Percentiles rank a stretch among this genome's conserved stretches.
Evolutionary conservation across 345 rosid genomes (phyloP).

Genomic region (Mercurialis annua): DNA sequence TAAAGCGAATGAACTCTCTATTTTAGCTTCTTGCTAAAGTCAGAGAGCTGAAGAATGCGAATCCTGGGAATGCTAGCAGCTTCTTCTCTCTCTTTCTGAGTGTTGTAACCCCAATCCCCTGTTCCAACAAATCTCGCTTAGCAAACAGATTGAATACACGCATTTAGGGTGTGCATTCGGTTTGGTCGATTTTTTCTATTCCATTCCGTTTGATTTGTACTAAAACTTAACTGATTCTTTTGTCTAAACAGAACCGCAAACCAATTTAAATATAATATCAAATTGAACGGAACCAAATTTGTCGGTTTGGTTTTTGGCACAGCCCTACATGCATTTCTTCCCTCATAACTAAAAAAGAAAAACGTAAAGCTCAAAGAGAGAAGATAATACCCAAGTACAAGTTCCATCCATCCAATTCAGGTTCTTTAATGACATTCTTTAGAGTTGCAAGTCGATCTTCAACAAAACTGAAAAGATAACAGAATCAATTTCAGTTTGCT

Average conservation of each 20-base stretch:
- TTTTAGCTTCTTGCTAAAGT: slow-evolving; percentile 75
- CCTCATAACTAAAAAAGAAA: neutral
- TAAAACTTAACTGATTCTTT: too few species aligned
- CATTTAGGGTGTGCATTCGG: neutral
- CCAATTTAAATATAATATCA: too few species aligned
- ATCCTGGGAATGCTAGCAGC: slow-evolving; percentile 70
- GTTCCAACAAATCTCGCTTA: slow-evolving; percentile 21
- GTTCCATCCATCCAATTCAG: slow-evolving; percentile 80
- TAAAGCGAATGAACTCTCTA: slow-evolving; percentile 21
- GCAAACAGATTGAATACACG: neutral
- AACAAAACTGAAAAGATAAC: slow-evolving; percentile 56
- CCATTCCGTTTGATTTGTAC: too few species aligned
- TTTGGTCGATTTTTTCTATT: too few species aligned
- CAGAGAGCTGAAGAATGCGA: slow-evolving; percentile 65
- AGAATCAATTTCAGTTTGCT: slow-evolving; percentile 13
- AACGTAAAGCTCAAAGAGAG: neutral
- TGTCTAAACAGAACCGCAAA: too few species aligned
- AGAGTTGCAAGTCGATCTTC: slow-evolving; percentile 91
- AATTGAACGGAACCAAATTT: too few species aligned
- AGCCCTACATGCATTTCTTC: neutral
- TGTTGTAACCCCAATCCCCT: slow-evolving; percentile 78
- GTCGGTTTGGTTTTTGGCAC: too few species aligned
- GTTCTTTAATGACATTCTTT: slow-evolving; percentile 85
- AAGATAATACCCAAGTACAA: slow-evolving; percentile 58
- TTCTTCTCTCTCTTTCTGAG: slow-evolving; percentile 74